These are phyloP conservation scores for Ophiocordyceps sinensis DNA, from an alignment of 2,329 filamentous ascomycete species.

Conservation along the genomic window DNA sequence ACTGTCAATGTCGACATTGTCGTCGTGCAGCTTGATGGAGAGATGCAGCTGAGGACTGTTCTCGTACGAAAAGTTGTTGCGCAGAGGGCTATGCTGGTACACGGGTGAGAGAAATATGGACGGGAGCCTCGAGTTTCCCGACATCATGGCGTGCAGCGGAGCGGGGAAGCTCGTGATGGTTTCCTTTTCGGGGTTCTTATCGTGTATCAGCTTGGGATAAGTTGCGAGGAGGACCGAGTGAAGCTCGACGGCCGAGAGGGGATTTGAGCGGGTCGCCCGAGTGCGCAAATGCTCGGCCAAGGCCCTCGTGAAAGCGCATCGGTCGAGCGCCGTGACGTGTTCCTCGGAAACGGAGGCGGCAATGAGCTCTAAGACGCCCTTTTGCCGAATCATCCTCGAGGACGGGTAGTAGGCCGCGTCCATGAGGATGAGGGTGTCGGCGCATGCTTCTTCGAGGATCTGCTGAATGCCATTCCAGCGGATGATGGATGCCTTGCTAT, in stretches of 20 bases:
- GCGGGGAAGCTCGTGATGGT: conserved; percentile 33
- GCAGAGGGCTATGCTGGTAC: conserved; percentile 24
- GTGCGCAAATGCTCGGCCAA: conserved; percentile 34
- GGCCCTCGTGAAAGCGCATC: conserved; percentile 36
- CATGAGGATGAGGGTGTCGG: conserved; percentile 44
- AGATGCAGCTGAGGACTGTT: conserved; percentile 34
- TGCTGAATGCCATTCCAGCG: conserved; percentile 43
- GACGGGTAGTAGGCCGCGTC: conserved; percentile 44
- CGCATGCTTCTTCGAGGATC: conserved; percentile 37
- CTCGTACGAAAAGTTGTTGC: conserved; percentile 23
- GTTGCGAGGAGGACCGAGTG: conserved; percentile 36
- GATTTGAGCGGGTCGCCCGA: conserved; percentile 27
- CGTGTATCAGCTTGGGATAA: conserved; percentile 37
- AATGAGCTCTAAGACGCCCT: conserved; percentile 40
- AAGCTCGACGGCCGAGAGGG: conserved; percentile 37
- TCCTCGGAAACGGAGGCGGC: conserved; percentile 40
- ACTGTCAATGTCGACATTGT: conserved; percentile 34
- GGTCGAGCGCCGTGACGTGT: conserved; percentile 30
- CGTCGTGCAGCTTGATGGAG: conserved; percentile 35
- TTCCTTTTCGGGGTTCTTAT: conserved; percentile 32
- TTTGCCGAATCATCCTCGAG: conserved; percentile 33
- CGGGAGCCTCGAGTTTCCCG: conserved; percentile 36
- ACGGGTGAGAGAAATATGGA: conserved; percentile 41
- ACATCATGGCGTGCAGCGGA: conserved; percentile 40
- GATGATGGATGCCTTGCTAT: conserved; percentile 29